A percentile compares a stretch with the other conserved stretches of the same genome.
phyloP scores from a whole-genome alignment of 208 protist genomes.

The Acanthamoeba sp. region DNA sequence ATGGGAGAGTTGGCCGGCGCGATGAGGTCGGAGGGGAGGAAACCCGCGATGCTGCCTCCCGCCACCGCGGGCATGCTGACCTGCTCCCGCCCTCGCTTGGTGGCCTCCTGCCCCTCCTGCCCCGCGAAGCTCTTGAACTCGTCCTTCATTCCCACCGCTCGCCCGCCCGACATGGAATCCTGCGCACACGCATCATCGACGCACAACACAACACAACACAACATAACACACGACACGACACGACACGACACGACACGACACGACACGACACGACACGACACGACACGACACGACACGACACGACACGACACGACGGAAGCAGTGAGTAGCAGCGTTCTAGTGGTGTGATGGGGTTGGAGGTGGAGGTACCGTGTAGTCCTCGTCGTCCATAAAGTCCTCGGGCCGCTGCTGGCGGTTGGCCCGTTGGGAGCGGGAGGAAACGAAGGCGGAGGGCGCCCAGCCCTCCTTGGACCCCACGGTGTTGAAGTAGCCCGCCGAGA shows the following conservation, averaged over 20 bases:
- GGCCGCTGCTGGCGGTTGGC: neutral
- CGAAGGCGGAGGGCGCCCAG: conserved; percentile 69
- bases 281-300: neutral
- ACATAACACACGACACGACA: neutral
- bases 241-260: neutral
- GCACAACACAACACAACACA: neutral
- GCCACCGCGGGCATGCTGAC: neutral
- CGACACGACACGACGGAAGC: neutral
- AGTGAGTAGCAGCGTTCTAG: too few species aligned
- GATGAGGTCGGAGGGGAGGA: conserved; percentile 62
- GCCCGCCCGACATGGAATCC: neutral
- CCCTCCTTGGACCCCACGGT: conserved; percentile 92
- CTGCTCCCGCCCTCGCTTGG: neutral
- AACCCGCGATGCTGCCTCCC: conserved; percentile 12
- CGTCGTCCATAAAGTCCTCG: conserved; percentile 79
- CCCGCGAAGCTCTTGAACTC: conserved; percentile 12
- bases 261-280: neutral
- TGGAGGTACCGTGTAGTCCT: conserved; percentile 28
- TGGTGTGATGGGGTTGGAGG: neutral
- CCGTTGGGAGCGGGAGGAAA: conserved; percentile 52
- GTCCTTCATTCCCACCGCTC: conserved; percentile 3
- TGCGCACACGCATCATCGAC: neutral
- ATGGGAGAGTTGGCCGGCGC: conserved; percentile 15
- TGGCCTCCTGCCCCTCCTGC: neutral
- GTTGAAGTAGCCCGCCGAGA: conserved; percentile 93